These are phyloP conservation scores for Thermomucor indicae-seudaticae DNA, from an alignment of 371 early-diverging fungal species.

Conservation along the genomic window DNA sequence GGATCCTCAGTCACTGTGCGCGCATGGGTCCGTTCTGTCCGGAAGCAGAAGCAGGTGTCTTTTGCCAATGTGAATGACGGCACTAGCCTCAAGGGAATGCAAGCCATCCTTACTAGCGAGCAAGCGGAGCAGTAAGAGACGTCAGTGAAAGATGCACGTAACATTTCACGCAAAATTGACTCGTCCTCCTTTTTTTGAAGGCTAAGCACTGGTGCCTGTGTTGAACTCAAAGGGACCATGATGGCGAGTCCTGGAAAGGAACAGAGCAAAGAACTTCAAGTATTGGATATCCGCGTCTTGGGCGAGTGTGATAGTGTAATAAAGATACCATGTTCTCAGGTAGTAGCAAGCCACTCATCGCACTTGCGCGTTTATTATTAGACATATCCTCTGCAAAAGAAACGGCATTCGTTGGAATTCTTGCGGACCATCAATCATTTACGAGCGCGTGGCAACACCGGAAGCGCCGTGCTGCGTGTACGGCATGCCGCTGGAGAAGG, in stretches of 20 bases:
- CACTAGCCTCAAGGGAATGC: slow-evolving; percentile 64
- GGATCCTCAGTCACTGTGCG: slow-evolving; percentile 37
- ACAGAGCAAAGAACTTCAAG: slow-evolving; percentile 74
- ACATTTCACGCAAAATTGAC: not conserved
- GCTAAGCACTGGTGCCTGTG: slow-evolving; percentile 68
- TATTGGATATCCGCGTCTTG: slow-evolving; percentile 47
- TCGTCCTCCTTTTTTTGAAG: slow-evolving; percentile 20
- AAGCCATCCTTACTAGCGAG: slow-evolving; percentile 60
- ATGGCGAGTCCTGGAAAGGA: slow-evolving; percentile 67
- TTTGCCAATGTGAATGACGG: slow-evolving; percentile 83
- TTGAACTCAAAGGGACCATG: slow-evolving; percentile 61
- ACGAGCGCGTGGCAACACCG: slow-evolving; percentile 74
- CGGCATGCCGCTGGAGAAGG: slow-evolving; percentile 64
- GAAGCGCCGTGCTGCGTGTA: slow-evolving; percentile 68
- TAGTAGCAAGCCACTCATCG: not conserved
- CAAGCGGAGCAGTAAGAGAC: slow-evolving; percentile 48
- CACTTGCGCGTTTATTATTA: slow-evolving; percentile 16
- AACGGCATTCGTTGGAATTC: slow-evolving; percentile 75
- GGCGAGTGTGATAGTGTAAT: slow-evolving; percentile 66
- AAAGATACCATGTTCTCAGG: not conserved
- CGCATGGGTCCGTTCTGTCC: slow-evolving; percentile 84
- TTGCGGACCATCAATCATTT: slow-evolving; percentile 77
- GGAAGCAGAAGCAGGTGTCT: slow-evolving; percentile 70
- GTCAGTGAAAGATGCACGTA: not conserved
- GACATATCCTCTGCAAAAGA: slow-evolving; percentile 89